These are phyloP conservation scores for Triangularia setosa DNA, from an alignment of 2,329 filamentous ascomycete species.

Conservation along the genomic window DNA sequence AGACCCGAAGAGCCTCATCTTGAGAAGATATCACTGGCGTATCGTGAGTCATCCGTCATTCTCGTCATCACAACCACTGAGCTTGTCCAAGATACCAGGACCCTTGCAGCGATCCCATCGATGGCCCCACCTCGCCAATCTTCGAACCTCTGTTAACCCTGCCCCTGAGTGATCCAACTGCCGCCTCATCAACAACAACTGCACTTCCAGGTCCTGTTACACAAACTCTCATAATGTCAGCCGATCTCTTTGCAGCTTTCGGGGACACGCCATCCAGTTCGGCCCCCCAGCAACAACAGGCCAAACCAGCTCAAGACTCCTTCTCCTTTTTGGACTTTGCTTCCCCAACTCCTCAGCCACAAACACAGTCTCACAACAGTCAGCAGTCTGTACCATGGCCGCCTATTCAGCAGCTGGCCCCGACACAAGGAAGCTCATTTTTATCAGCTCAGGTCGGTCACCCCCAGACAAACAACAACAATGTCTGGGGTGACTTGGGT, in stretches of 20 bases:
- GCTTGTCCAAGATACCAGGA: not conserved
- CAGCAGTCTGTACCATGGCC: slow-evolving; percentile 26
- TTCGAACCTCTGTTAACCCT: not conserved
- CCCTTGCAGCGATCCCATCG: not conserved
- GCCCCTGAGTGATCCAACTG: not conserved
- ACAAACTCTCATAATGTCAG: slow-evolving; percentile 47
- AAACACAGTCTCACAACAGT: slow-evolving; percentile 12
- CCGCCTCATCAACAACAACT: not conserved
- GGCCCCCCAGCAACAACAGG: slow-evolving; percentile 27
- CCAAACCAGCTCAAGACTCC: slow-evolving; percentile 26
- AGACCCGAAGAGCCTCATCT: not conserved
- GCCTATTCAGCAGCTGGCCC: slow-evolving; percentile 21
- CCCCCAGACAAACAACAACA: slow-evolving; percentile 8
- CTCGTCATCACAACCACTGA: not conserved
- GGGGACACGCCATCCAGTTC: slow-evolving; percentile 43
- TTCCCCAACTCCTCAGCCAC: slow-evolving; percentile 20
- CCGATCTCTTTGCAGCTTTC: slow-evolving; percentile 63
- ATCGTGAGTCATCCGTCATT: not conserved
- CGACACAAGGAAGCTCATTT: slow-evolving; percentile 18
- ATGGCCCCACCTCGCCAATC: not conserved
- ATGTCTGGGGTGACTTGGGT: slow-evolving; percentile 26
- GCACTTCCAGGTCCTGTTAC: not conserved
- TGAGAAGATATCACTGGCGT: not conserved
- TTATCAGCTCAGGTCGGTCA: slow-evolving; percentile 8
- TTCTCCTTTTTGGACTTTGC: slow-evolving; percentile 30